Percentiles rank a stretch among this genome's conserved stretches.
Evolutionary conservation across 768 basidiomycete species (phyloP).

Genomic region (Cystobasidium tubakii): DNA sequence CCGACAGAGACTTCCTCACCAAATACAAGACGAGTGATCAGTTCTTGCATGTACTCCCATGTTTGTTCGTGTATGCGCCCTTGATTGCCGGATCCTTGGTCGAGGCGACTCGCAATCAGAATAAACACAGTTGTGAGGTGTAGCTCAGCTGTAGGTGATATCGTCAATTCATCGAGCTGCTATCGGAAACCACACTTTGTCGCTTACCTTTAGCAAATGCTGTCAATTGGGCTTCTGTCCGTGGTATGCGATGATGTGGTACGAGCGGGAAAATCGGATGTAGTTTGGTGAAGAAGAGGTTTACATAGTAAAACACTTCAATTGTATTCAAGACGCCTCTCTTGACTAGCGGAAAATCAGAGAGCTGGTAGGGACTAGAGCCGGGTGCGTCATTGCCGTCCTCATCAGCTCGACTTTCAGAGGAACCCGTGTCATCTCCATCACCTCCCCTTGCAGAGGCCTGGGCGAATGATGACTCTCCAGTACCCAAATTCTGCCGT

Average conservation of each 20-base stretch:
- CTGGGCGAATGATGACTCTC: neutral
- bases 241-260: conserved; percentile 36
- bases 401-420: neutral
- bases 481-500: neutral
- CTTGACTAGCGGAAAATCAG: conserved; percentile 38
- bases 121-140: conserved; percentile 40
- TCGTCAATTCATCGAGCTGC: neutral
- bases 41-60: conserved; percentile 40
- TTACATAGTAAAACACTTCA: conserved; percentile 37
- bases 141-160: conserved; percentile 37
- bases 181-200: neutral
- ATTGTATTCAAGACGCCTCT: conserved; percentile 27
- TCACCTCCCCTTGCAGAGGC: neutral
- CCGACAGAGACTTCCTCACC: conserved; percentile 42
- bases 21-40: conserved; percentile 39
- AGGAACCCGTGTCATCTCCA: neutral
- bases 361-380: conserved; percentile 5
- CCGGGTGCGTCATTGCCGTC: neutral
- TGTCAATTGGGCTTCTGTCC: conserved; percentile 36
- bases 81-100: neutral
- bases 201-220: conserved; percentile 28
- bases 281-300: conserved; percentile 39
- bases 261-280: conserved; percentile 43
- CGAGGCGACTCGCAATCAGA: conserved; percentile 35
- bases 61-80: conserved; percentile 32